Evolutionary conservation across 1,284 basidiomycete species (phyloP).

Genomic region (Trametes hirsuta): DNA sequence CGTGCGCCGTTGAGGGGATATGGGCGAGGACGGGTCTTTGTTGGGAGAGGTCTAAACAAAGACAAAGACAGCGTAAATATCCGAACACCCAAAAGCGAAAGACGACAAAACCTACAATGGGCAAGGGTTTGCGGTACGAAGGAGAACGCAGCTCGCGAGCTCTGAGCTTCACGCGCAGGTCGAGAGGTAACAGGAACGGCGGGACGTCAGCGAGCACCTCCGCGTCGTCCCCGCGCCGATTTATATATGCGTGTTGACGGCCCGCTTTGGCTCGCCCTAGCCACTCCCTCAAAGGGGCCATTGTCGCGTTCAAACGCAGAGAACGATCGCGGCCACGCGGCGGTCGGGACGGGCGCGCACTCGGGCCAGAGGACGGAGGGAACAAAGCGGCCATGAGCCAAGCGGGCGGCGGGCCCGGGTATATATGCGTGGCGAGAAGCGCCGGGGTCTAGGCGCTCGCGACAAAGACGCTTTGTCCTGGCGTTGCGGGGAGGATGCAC

Average conservation of each 20-base stretch:
- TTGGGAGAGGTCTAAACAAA: background rate
- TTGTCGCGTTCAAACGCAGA: conserved; percentile 1
- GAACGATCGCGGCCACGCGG: background rate
- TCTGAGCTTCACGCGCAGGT: conserved; percentile 15
- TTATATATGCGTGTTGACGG: conserved; percentile 16
- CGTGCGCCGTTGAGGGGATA: background rate
- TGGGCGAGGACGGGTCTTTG: conserved; percentile 1
- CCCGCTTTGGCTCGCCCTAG: conserved; percentile 19
- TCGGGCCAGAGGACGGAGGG: background rate
- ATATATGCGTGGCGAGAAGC: conserved; percentile 8
- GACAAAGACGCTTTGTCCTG: conserved; percentile 12
- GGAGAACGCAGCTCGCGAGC: conserved; percentile 7
- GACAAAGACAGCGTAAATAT: background rate
- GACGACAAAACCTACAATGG: background rate
- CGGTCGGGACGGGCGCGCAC: background rate
- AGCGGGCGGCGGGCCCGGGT: conserved; percentile 1
- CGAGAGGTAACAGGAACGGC: conserved; percentile 21
- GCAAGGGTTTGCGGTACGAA: conserved; percentile 1
- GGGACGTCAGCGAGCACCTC: conserved; percentile 18
- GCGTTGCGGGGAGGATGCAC: background rate
- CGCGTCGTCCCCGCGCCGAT: background rate
- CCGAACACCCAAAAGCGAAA: too few relatives aligned
- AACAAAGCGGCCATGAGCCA: conserved; percentile 10
- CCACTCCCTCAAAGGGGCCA: conserved; percentile 22
- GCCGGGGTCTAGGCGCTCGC: conserved; percentile 5